Evolutionary conservation across 441 rosid species (phyloP).

Genomic region (Arabidopsis hybrid): DNA sequence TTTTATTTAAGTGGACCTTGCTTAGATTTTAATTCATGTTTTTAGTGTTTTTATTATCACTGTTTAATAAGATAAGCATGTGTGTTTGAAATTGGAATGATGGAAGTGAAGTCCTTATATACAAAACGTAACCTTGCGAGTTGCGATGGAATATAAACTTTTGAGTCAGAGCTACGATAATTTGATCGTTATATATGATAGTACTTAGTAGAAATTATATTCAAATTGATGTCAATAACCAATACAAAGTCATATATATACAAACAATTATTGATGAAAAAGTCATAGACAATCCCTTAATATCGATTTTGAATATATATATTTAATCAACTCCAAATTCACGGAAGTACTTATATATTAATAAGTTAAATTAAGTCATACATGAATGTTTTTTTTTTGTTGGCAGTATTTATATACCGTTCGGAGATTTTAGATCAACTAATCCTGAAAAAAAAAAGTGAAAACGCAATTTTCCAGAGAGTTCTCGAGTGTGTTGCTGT

Average conservation of each 20-base stretch:
- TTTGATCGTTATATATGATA: neutral
- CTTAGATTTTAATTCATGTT: too few species aligned
- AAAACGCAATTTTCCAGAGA: conserved; percentile 32
- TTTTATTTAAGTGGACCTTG: conserved; percentile 6
- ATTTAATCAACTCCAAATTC: neutral
- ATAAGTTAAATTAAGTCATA: conserved; percentile 8
- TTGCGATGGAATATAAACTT: neutral
- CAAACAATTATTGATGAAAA: too few species aligned
- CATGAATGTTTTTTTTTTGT: conserved; percentile 6
- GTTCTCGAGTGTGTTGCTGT: conserved; percentile 35
- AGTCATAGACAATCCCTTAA: neutral
- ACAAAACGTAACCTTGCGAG: neutral
- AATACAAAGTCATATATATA: too few species aligned
- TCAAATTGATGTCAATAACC: neutral
- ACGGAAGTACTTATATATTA: neutral
- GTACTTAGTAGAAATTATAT: neutral
- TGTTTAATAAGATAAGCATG: too few species aligned
- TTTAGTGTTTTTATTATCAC: too few species aligned
- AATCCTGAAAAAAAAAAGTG: conserved; percentile 7
- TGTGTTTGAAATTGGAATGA: neutral
- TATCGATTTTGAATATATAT: conserved; percentile 1
- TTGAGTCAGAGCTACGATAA: neutral
- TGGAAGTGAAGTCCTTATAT: neutral
- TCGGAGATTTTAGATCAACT: conserved; percentile 29
- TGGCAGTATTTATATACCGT: conserved; percentile 14